Percentiles rank a stretch among this genome's conserved stretches.
These are phyloP conservation scores for Colletotrichum neosansevieriae DNA, from an alignment of 2,329 filamentous ascomycete species.

Conservation along the genomic window DNA sequence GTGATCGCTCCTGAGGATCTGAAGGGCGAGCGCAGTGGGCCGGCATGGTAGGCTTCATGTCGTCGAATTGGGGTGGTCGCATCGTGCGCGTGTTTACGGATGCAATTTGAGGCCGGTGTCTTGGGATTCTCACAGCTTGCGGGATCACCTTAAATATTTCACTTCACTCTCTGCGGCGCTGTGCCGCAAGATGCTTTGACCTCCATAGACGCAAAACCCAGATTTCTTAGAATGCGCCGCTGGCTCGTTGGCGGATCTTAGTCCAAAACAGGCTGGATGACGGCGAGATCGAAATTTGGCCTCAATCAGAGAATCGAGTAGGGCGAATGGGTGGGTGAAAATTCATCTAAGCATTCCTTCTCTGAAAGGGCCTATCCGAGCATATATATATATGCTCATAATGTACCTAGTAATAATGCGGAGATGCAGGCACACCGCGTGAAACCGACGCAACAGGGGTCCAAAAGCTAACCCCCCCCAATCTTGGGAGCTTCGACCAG, in stretches of 20 bases:
- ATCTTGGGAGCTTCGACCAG: conserved; percentile 18
- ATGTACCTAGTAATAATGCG: not conserved
- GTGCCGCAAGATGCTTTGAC: no score
- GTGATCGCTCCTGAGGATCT: conserved; percentile 18
- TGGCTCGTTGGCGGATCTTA: not conserved
- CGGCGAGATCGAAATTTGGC: not conserved
- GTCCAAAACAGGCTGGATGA: not conserved
- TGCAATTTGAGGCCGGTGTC: no score
- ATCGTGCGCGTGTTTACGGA: not conserved
- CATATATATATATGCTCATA: no score
- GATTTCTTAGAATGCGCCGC: not conserved
- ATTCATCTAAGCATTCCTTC: not conserved
- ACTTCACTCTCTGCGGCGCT: not conserved
- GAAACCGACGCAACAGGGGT: not conserved
- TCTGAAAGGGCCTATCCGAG: no score
- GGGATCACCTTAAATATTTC: no score
- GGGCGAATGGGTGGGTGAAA: not conserved
- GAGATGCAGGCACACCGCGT: not conserved
- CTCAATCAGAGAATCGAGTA: not conserved
- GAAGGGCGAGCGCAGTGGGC: not conserved
- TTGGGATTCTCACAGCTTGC: no score
- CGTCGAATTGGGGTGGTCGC: not conserved
- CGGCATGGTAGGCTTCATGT: not conserved
- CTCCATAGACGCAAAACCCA: no score
- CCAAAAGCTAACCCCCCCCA: conserved; percentile 7